Evolutionary conservation across 345 rosid species (phyloP), one percentile per base, ranked within the genome.

Genomic region (Kernera saxatilis): DNA sequence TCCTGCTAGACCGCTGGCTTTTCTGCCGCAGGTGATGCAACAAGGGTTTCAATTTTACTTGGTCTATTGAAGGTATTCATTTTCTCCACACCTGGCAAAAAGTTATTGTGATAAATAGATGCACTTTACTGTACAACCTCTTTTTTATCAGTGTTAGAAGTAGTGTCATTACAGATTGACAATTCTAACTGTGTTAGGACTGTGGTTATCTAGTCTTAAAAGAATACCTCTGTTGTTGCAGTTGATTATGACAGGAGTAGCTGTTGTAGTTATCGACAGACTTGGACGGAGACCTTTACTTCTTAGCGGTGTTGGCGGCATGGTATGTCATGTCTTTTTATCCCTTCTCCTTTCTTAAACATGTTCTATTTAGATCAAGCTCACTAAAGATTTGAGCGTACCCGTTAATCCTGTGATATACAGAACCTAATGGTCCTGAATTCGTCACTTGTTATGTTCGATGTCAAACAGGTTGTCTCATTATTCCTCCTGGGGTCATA

Each of bases 11-110:
- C 79, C 66, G 98, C 98, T 73, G 97, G 98, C 76, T 93, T 90
- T 67, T 86, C 98, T 63, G 93, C 90, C 4, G 98, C 98, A 59
- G 83, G 90, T 35, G 98, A 93, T 85, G 98, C 98, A 70, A 93
- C 98, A 21, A 78, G 96, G 64, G 98, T 87, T 79, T 93, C 98
- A 40, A 88, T 93, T 69, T 74, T 93, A 55, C 89, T 93, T 72
- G 98, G 96, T 60, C 56, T 88, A 35, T 64, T 90, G 64, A 93
- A 93, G 96, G 98, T 93, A 76, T 44, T 32, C 39, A 43, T 53
- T 3, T 35, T 40, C 30, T 19, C 4, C 53, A 37, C 36, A 37
- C 36, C 5, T 44, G 27, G 19, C 33, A 23, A 26, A 14, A 50
- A 13, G 4, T 50, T 62, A 35, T 23, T 71, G 59, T 49, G 32